Percentiles rank a stretch among this genome's conserved stretches.
Conservation (phyloP, 768 basidiomycete species). For the Termitomyces sp. region DNA sequence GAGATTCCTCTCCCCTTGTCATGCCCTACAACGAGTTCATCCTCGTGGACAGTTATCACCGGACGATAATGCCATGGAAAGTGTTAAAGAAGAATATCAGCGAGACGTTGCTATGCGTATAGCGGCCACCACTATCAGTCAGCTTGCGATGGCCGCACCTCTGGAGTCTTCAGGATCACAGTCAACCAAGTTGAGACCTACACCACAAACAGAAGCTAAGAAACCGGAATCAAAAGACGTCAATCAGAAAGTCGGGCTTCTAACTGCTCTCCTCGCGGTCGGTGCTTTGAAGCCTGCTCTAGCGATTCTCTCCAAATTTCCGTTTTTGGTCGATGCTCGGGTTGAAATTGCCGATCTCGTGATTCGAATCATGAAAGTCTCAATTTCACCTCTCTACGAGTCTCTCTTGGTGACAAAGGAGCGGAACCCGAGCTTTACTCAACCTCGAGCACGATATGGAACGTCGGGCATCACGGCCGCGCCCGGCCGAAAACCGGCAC, state of each 20-base stretch:
- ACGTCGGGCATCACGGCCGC: constrained; percentile 46
- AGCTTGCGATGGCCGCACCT: constrained; percentile 82
- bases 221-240: constrained; percentile 33
- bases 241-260: constrained; percentile 79
- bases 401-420: constrained; percentile 47
- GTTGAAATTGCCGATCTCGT: constrained; percentile 85
- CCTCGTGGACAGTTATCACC: constrained; percentile 53
- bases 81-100: constrained; percentile 58
- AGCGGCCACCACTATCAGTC: constrained; percentile 62
- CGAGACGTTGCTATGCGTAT: constrained; percentile 59
- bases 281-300: constrained; percentile 79
- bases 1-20: constrained; percentile 21
- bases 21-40: not conserved
- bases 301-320: constrained; percentile 74
- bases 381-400: constrained; percentile 66
- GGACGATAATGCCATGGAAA: constrained; percentile 69
- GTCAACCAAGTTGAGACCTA: constrained; percentile 30
- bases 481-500: constrained; percentile 51
- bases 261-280: constrained; percentile 76
- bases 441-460: constrained; percentile 60
- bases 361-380: constrained; percentile 65
- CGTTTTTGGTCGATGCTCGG: constrained; percentile 78
- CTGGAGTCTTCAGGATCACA: constrained; percentile 48
- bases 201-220: constrained; percentile 30
- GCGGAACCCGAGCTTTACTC: constrained; percentile 54